phyloP scores from a whole-genome alignment of 2,329 filamentous ascomycete genomes.

The Epichloe sp. region DNA sequence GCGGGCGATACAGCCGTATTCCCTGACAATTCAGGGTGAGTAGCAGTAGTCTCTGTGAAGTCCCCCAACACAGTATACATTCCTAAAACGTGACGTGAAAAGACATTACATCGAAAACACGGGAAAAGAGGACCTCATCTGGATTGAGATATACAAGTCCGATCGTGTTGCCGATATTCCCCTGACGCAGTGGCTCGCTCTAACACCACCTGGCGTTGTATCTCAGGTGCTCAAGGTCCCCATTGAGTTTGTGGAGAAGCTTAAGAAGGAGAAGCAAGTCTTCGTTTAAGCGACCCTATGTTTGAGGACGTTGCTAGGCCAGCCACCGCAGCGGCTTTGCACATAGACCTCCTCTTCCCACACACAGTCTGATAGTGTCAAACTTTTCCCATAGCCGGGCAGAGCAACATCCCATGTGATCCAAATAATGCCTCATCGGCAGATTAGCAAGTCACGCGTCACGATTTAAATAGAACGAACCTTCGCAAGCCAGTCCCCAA shows the following conservation, averaged over 20 bases:
- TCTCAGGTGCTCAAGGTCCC: conserved; percentile 46
- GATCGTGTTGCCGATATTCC: conserved; percentile 54
- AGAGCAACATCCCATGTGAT: too few relatives aligned
- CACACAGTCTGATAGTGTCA: background rate
- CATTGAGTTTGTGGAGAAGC: conserved; percentile 37
- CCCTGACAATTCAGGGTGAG: conserved; percentile 45
- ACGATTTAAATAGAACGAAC: too few relatives aligned
- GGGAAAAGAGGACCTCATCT: conserved; percentile 49
- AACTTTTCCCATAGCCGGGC: background rate
- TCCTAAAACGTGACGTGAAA: background rate
- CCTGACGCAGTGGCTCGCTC: conserved; percentile 54
- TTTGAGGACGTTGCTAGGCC: background rate
- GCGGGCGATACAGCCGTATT: conserved; percentile 57
- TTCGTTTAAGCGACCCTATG: conserved; percentile 16
- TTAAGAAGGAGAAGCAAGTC: conserved; percentile 54
- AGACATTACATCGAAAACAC: conserved; percentile 60
- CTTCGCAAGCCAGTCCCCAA: too few relatives aligned
- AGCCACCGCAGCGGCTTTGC: background rate
- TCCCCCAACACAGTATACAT: background rate
- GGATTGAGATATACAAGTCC: conserved; percentile 58
- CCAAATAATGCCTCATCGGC: fast-evolving
- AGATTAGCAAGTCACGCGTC: too few relatives aligned
- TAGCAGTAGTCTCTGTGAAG: conserved; percentile 10
- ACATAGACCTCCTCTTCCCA: background rate
- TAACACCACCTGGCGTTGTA: conserved; percentile 51